Base-by-base conservation (phyloP, 768 basidiomycete genomes). In the Cystofilobasidium bisporidii region DNA sequence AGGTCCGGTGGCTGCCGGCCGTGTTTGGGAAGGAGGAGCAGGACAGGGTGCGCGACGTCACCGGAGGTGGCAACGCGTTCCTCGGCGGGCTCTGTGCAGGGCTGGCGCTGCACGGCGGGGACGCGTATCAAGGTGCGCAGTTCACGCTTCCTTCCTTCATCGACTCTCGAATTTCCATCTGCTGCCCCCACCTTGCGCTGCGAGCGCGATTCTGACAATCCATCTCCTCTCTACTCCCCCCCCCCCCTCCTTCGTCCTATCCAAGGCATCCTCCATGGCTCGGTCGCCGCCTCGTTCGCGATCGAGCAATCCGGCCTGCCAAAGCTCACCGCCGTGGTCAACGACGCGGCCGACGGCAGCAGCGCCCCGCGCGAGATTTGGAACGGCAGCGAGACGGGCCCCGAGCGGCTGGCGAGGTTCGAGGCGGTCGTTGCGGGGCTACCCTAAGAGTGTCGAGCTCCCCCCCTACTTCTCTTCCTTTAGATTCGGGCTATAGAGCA, bases 301-400 rank as follows among this genome's bases (percentile, higher is more conserved):
- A 69, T 69, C 63, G 68, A 69, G 36, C 68, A 69, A 28, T 24
- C 47, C 1, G 68, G 68, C 14, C 47, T 69, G 3, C 68, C 68
- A 3, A 20, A 8, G 18, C 26, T 67, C 18, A 33, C 30, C 38
- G 6, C 30, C 1, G 8, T 22, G 18, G 20, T 14, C 22, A 2
- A 38, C 12, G 36, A 60, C 43, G 41, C 28, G 3, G 40, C 9
- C 14, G 43, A 17, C 43, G 43, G 43, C 43, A 17, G 43, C 43
- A 17, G 43, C 43, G 43, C 6, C 45, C 9, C 9, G 18, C 45
- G 45, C 14, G 61, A 63, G 30, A 20, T 63, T n/a, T 63, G 61
- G 62, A 63, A 63, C 47, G 62, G 47, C 17, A 28, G 28, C 22
- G 40, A 38, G n/a, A 60, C 32, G 24, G 59, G 33, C 28, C 20